Percentiles rank a stretch among this genome's conserved stretches.
Evolutionary conservation across 2,329 filamentous ascomycete genomes (phyloP).

Genomic region (Fusarium sp.): DNA sequence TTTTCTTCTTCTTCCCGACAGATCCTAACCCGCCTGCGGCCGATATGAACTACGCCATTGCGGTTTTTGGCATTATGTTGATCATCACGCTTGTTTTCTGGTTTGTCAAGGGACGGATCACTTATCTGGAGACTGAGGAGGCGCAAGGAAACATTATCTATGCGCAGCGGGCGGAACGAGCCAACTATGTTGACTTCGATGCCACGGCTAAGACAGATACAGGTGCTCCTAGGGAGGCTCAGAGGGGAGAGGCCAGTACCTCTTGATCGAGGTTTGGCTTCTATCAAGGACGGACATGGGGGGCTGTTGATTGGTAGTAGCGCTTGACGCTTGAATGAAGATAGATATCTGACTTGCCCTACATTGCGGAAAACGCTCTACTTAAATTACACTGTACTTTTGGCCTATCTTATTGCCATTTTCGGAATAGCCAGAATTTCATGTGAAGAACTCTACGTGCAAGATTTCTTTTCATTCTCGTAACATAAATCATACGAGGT

Average conservation of each 20-base stretch:
- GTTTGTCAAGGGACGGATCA: slow-evolving; percentile 62
- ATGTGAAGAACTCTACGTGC: background rate
- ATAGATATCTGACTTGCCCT: background rate
- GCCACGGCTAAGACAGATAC: slow-evolving; percentile 21
- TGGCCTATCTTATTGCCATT: slow-evolving; percentile 39
- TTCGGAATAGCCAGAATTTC: slow-evolving; percentile 5
- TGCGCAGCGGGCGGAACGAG: slow-evolving; percentile 33
- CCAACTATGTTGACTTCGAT: slow-evolving; percentile 29
- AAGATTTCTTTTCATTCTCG: background rate
- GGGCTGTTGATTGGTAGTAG: background rate
- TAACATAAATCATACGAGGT: slow-evolving; percentile 12
- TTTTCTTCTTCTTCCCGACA: slow-evolving; percentile 70
- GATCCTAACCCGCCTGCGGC: slow-evolving; percentile 59
- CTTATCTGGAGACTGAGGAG: slow-evolving; percentile 52
- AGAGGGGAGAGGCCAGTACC: background rate
- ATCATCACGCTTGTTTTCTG: slow-evolving; percentile 65
- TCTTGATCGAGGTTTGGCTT: background rate
- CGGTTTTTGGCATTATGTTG: slow-evolving; percentile 69
- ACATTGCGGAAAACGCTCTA: slow-evolving; percentile 2
- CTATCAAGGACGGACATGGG: background rate
- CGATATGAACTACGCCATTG: slow-evolving; percentile 73
- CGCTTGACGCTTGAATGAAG: background rate
- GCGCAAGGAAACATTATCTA: slow-evolving; percentile 47
- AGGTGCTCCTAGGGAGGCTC: background rate
- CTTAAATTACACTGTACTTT: slow-evolving; percentile 33